phyloP scores from a whole-genome alignment of 371 early-diverging fungal species.

The Mucor lusitanicus region DNA sequence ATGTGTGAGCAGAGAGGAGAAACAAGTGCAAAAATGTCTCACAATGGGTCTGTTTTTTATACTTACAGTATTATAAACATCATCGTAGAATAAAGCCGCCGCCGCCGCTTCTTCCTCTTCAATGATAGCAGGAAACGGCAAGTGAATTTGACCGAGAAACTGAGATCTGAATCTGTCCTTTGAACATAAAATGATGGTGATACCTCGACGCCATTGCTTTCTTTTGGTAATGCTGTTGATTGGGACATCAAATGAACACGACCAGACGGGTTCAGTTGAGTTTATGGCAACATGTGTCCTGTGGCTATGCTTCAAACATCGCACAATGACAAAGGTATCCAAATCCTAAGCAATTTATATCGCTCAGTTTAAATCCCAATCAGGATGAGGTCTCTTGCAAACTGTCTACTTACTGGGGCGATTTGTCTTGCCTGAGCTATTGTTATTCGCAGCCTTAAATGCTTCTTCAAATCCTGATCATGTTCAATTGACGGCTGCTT shows the following conservation, averaged over 20 bases:
- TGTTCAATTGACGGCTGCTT: not conserved
- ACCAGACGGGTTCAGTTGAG: conserved; percentile 67
- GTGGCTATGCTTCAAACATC: conserved; percentile 53
- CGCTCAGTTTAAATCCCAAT: not conserved
- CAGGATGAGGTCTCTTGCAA: not conserved
- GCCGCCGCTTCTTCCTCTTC: not conserved
- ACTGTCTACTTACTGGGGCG: not conserved
- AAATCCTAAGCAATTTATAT: not conserved
- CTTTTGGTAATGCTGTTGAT: not conserved
- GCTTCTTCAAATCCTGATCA: not conserved
- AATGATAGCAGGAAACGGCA: conserved; percentile 28
- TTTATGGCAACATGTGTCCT: conserved; percentile 61
- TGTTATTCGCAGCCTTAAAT: conserved; percentile 2
- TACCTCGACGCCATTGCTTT: conserved; percentile 12
- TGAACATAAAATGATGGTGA: conserved; percentile 37
- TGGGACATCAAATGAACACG: conserved; percentile 57
- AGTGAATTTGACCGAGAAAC: conserved; percentile 55
- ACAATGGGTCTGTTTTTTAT: not conserved
- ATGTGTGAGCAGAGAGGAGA: not conserved
- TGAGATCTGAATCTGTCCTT: conserved; percentile 45
- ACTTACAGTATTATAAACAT: conserved; percentile 9
- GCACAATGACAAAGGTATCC: conserved; percentile 53
- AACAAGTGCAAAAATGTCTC: not conserved
- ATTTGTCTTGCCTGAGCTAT: conserved; percentile 4
- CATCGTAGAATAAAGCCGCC: conserved; percentile 1